Base-by-base conservation (phyloP, 768 basidiomycete genomes). In the Panus rudis region DNA sequence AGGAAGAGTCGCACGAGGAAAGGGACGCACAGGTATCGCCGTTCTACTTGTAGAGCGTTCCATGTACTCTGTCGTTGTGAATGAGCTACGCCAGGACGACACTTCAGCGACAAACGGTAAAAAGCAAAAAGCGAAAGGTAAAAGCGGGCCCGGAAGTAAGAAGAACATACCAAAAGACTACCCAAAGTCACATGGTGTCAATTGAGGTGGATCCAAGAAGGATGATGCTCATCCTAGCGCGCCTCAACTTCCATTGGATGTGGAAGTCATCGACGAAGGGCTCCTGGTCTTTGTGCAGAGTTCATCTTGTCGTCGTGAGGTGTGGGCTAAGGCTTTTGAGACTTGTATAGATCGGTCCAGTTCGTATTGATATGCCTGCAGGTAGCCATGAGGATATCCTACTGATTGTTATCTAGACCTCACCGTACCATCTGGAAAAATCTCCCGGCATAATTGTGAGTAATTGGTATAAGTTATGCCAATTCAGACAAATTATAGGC, bases 211-310 rank as follows among this genome's bases (percentile, higher is more conserved):
- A 14, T 21, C 39, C 13, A 12, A 24, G 13, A 20, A 23, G 12
- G 21, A 42, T 17, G 27, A 30, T 11, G 28, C 11, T 4, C 21
- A 4, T 2, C 44, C 41, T 12, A 21, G 7, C n/a, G 41, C 39
- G 13, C 22, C 19, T 14, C 42, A 47, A 25, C 50, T 49, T 7
- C 11, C 17, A 0, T 30, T 56, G 7, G 37, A 48, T 19, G 20
- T 17, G 0, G 42, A 56, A 0, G 52, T 55, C 0, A 28, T 45
- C 1, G 58, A 60, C 21, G 59, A 64, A 54, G 65, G 65, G 0
- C 30, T 65, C 8, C 52, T 56, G 23, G 44, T 43, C 0, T 53
- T 62, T 41, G 56, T 61, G 2, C 64, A 65, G 42, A 59, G 48
- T 4, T 34, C 31, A 3, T 35, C 6, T 2, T 64, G 63, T 43